Evolutionary conservation across 1,139 yeast species (phyloP).

Genomic region (Geotrichum phurueaensis): DNA sequence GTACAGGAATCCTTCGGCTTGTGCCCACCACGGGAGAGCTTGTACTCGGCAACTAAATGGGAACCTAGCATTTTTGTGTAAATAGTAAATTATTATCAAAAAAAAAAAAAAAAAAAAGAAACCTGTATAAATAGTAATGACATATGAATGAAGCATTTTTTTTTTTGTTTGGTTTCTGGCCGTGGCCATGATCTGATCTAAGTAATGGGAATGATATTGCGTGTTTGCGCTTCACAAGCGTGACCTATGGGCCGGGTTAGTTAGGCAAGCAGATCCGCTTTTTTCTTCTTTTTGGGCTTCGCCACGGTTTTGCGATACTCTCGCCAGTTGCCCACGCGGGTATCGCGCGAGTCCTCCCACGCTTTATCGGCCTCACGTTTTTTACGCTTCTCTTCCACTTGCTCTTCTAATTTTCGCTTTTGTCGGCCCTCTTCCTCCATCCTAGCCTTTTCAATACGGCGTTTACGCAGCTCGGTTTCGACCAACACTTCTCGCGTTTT

Average conservation of each 20-base stretch:
- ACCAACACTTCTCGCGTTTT: conserved; percentile 41
- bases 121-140: neutral
- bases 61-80: neutral
- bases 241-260: neutral
- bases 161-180: neutral
- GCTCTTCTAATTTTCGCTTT: conserved; percentile 37
- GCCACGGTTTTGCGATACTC: conserved; percentile 38
- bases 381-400: conserved; percentile 38
- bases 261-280: conserved; percentile 22
- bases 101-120: neutral
- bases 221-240: neutral
- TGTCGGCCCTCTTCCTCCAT: conserved; percentile 42
- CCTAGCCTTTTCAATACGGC: conserved; percentile 37
- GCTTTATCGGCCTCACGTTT: conserved; percentile 42
- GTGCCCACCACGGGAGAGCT: conserved; percentile 31
- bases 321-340: conserved; percentile 59
- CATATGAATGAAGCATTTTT: neutral
- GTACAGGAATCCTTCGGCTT: conserved; percentile 32
- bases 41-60: conserved; percentile 27
- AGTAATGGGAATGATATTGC: neutral
- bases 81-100: neutral
- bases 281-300: conserved; percentile 40
- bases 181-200: neutral
- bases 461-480: conserved; percentile 41
- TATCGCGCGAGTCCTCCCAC: conserved; percentile 62